Conservation (phyloP, 2,329 filamentous ascomycete genomes). For the Xylariaceae sp. region DNA sequence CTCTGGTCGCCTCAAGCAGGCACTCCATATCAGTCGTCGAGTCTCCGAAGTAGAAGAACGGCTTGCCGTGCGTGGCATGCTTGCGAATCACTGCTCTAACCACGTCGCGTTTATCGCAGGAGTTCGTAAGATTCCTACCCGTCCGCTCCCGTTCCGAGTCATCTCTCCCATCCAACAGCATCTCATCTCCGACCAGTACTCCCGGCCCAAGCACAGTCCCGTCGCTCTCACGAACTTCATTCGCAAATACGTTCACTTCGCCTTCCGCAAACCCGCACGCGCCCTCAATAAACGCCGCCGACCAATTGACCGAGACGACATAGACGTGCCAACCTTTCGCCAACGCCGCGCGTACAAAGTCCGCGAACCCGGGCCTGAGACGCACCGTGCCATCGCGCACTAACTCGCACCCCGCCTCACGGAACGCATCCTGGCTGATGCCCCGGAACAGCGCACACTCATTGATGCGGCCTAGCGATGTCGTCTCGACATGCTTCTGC, state of each 20-base stretch:
- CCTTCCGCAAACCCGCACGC: slow-evolving; percentile 45
- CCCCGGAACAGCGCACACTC: slow-evolving; percentile 53
- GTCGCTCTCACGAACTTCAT: slow-evolving; percentile 48
- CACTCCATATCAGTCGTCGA: slow-evolving; percentile 64
- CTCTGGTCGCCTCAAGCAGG: slow-evolving; percentile 49
- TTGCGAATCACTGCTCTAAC: slow-evolving; percentile 42
- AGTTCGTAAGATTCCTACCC: slow-evolving; percentile 46
- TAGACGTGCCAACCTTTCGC: slow-evolving; percentile 47
- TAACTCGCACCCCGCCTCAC: slow-evolving; percentile 48
- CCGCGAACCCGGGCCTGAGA: slow-evolving; percentile 50
- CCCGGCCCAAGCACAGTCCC: slow-evolving; percentile 51
- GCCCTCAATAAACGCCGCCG: slow-evolving; percentile 54
- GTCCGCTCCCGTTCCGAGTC: slow-evolving; percentile 31
- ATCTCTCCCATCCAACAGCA: neutral
- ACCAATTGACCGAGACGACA: slow-evolving; percentile 62
- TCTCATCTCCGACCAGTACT: slow-evolving; percentile 30
- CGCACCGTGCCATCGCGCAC: slow-evolving; percentile 43
- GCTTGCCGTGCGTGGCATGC: slow-evolving; percentile 30
- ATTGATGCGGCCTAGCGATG: slow-evolving; percentile 54
- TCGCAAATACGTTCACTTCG: slow-evolving; percentile 50
- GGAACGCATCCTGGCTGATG: slow-evolving; percentile 44
- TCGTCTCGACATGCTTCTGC: slow-evolving; percentile 52
- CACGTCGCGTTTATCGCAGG: slow-evolving; percentile 54
- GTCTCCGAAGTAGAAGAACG: slow-evolving; percentile 63
- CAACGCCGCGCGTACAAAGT: slow-evolving; percentile 36